Evolutionary conservation across 345 rosid species (phyloP).

Genomic region (Triadica sebifera): DNA sequence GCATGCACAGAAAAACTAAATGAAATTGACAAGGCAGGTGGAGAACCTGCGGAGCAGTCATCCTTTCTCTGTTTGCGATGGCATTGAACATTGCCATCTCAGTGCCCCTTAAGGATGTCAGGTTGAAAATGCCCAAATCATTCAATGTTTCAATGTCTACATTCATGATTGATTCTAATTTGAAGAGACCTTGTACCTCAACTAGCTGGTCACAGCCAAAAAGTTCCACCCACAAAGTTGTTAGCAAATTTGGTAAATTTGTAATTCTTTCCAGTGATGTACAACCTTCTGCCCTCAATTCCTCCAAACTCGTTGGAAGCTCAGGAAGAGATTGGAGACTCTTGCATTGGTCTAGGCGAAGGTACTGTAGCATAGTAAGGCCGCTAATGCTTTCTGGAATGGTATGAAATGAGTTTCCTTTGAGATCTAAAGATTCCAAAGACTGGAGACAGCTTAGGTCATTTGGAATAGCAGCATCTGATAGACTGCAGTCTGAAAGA

Average conservation of each 20-base stretch:
- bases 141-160: neutral
- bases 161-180: slow-evolving; percentile 6
- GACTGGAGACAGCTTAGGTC: slow-evolving; percentile 15
- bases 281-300: neutral
- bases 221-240: neutral
- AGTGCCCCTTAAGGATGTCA: neutral
- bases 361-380: slow-evolving; percentile 13
- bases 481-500: slow-evolving; percentile 20
- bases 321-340: slow-evolving; percentile 17
- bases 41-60: slow-evolving; percentile 16
- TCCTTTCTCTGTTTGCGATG: slow-evolving; percentile 3
- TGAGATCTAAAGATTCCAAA: slow-evolving; percentile 17
- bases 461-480: slow-evolving; percentile 10
- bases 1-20: neutral
- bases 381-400: slow-evolving; percentile 20
- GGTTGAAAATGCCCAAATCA: neutral
- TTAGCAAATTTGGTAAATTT: slow-evolving; percentile 14
- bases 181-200: slow-evolving; percentile 12
- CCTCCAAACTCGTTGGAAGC: slow-evolving; percentile 20
- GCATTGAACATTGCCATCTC: slow-evolving; percentile 11
- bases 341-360: slow-evolving; percentile 12
- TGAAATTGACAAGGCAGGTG: neutral
- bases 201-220: slow-evolving; percentile 12
- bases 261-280: slow-evolving; percentile 2
- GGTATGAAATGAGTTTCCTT: slow-evolving; percentile 15